Base-by-base conservation (phyloP, 202 grass and related monocot species). In the Cymbopogon flexuosus region DNA sequence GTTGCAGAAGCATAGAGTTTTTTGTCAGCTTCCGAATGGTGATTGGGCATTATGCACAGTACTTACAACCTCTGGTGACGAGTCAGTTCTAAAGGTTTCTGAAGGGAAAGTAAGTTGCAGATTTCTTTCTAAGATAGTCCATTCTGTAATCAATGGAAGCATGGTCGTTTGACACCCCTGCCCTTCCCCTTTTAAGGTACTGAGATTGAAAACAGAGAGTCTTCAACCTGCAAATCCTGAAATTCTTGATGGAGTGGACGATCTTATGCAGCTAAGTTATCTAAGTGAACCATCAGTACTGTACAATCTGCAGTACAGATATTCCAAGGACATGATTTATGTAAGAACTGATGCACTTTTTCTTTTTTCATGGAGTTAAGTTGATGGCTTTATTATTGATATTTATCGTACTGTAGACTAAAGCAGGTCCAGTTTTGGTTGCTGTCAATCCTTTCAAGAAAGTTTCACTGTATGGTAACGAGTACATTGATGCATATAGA, bases 231-330 rank as follows among this genome's bases (percentile, higher is more conserved):
- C 95, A 80, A 97, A 97, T 80, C 95, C 95, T 65, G 95, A 97
- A 91, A 97, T 97, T 88, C 95, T 98, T 21, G 87, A 98, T 47
- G 95, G 95, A 77, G 92, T 94, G 59, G 92, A 94, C 52, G 90
- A 98, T 81, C 92, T 98, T 62, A 94, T 98, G 95, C 95, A 98
- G 64, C 86, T 98, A 41, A 98, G 95, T 88, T 98, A 98, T 90
- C 82, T 97, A 79, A 90, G 93, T 69, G 95, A 97, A 77, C 90
- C 95, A 57, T 94, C 95, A 36, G 95, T 97, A 47, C 74, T 97
- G 72, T 91, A 94, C 84, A 97, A 97, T 78, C 84, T 97, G 82
- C 95, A 94, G 76, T 89, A 89, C 79, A 89, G 95, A 92, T 98
- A 98, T 56, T 85, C 90, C 23, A 81, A 84, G 82, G 92, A 98